These are phyloP conservation scores for Jatropha curcas DNA, from an alignment of 345 rosid genomes.

Conservation along the genomic window DNA sequence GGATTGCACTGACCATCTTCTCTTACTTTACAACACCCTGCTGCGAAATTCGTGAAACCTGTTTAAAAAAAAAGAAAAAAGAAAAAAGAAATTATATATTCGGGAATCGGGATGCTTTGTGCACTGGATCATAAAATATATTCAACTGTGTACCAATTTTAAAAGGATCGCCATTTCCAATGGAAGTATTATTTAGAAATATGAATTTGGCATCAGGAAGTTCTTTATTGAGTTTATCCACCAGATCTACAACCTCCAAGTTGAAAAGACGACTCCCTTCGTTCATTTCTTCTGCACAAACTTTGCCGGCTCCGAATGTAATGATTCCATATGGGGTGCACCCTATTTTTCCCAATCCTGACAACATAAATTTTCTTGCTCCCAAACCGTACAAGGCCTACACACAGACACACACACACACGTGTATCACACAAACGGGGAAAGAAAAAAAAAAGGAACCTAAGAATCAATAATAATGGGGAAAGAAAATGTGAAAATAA, in stretches of 20 bases:
- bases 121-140: too few relatives aligned
- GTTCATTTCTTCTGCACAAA: slow-evolving; percentile 16
- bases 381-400: slow-evolving; percentile 18
- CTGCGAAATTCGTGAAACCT: background rate
- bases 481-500: background rate
- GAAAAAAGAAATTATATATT: too few relatives aligned
- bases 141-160: background rate
- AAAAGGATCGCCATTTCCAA: background rate
- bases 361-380: slow-evolving; percentile 27
- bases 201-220: slow-evolving; percentile 7
- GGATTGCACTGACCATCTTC: slow-evolving; percentile 12
- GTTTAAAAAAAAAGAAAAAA: background rate
- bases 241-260: background rate
- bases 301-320: background rate
- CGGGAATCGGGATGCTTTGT: too few relatives aligned
- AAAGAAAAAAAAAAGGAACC: background rate
- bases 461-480: background rate
- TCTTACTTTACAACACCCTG: slow-evolving; percentile 11
- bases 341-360: slow-evolving; percentile 7
- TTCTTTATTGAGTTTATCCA: background rate
- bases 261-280: slow-evolving; percentile 12
- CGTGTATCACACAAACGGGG: too few relatives aligned
- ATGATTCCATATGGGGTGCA: slow-evolving; percentile 13
- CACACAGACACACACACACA: too few relatives aligned
- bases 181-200: background rate